Evolutionary conservation across 139 green algal species (phyloP).

Genomic region (Closterium sp.): DNA sequence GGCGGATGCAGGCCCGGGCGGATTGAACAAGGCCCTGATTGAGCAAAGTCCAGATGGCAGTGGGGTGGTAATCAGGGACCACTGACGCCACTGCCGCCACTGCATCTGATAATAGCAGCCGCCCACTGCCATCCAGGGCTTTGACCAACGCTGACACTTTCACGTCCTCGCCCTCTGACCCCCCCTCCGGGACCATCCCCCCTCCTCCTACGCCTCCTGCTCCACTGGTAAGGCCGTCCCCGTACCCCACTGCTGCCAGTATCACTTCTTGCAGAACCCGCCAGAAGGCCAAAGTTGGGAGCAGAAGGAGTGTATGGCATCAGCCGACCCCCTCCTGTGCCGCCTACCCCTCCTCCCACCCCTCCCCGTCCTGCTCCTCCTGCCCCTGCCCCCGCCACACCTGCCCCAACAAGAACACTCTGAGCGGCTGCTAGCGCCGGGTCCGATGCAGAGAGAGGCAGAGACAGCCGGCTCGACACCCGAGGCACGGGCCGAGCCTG

Average conservation of each 20-base stretch:
- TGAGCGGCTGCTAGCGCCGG: not conserved
- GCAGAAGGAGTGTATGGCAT: not conserved
- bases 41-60: not conserved
- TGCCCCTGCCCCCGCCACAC: not conserved
- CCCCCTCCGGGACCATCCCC: too few relatives aligned
- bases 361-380: constrained; percentile 13
- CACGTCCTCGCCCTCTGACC: not conserved
- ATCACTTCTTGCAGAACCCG: not conserved
- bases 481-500: constrained; percentile 1
- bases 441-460: not conserved
- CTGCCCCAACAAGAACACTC: not conserved
- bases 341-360: constrained; percentile 9
- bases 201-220: not conserved
- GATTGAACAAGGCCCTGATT: not conserved
- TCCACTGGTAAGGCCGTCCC: not conserved
- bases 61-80: not conserved
- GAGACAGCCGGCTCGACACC: not conserved
- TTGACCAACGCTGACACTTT: not conserved
- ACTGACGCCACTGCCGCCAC: not conserved
- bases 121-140: not conserved
- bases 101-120: not conserved
- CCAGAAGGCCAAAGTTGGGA: not conserved
- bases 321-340: not conserved
- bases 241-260: not conserved
- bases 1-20: not conserved